Conservation (phyloP, 371 early-diverging fungal genomes). For the Mucor racemosus region DNA sequence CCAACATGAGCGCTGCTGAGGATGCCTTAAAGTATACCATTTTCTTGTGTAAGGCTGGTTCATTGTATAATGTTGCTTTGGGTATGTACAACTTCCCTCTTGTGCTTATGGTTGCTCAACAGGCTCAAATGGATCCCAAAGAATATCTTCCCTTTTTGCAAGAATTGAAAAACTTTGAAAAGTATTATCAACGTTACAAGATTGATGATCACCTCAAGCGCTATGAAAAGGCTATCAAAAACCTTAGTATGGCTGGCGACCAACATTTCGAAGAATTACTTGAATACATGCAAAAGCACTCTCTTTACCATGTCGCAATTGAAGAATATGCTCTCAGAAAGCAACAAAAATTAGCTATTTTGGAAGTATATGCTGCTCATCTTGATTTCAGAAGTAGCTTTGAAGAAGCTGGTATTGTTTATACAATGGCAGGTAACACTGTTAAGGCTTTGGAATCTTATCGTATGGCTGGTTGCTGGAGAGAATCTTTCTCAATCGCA, state of each 20-base stretch:
- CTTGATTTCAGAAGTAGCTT: conserved; percentile 59
- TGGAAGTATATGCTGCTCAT: conserved; percentile 70
- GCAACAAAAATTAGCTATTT: conserved; percentile 50
- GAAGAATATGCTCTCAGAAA: conserved; percentile 56
- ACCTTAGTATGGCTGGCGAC: conserved; percentile 72
- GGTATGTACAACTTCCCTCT: conserved; percentile 94
- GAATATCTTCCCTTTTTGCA: conserved; percentile 93
- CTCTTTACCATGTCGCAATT: conserved; percentile 69
- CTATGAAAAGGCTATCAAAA: conserved; percentile 68
- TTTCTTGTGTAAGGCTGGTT: conserved; percentile 87
- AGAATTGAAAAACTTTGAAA: conserved; percentile 75
- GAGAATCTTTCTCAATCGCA: conserved; percentile 71
- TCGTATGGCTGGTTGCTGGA: conserved; percentile 69
- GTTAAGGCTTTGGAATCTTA: conserved; percentile 75
- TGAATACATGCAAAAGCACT: conserved; percentile 67
- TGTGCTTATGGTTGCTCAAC: conserved; percentile 94
- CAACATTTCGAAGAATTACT: conserved; percentile 71
- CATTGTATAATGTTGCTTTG: conserved; percentile 89
- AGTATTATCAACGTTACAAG: conserved; percentile 79
- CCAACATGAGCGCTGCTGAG: conserved; percentile 70
- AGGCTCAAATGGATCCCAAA: conserved; percentile 94
- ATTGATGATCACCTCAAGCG: conserved; percentile 89
- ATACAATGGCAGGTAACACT: conserved; percentile 65
- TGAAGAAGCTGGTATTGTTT: conserved; percentile 79
- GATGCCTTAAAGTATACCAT: conserved; percentile 89